These are phyloP conservation scores for Stagonosporopsis rhizophila DNA, from an alignment of 2,329 filamentous ascomycete genomes.

Conservation along the genomic window DNA sequence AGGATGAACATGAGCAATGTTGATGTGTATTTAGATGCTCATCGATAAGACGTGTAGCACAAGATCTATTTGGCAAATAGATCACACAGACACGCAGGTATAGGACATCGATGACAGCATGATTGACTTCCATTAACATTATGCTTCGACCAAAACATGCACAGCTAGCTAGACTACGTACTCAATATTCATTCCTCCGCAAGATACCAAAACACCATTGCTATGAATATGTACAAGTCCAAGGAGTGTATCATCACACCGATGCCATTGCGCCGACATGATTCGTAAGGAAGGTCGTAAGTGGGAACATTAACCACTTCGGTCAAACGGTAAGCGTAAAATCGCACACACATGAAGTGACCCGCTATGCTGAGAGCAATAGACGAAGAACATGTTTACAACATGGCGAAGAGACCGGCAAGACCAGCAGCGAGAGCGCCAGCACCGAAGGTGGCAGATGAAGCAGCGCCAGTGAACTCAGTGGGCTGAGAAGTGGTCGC, in stretches of 20 bases:
- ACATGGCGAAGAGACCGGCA: constrained; percentile 37
- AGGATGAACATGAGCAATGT: neutral
- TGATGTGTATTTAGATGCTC: no score
- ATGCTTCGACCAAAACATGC: constrained; percentile 2
- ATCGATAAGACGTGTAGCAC: no score
- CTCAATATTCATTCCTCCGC: neutral
- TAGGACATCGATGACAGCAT: neutral
- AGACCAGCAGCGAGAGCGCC: constrained; percentile 41
- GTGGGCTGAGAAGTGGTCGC: constrained; percentile 16
- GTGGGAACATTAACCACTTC: constrained; percentile 18
- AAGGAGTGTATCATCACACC: constrained; percentile 22
- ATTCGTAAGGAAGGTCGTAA: constrained; percentile 21
- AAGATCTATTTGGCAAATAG: no score
- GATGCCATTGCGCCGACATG: constrained; percentile 19
- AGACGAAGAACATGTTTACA: constrained; percentile 31
- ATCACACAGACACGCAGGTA: neutral
- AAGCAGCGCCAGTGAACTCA: constrained; percentile 45
- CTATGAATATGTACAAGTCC: constrained; percentile 20
- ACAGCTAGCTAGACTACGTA: constrained; percentile 15
- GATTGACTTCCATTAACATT: constrained; percentile 15
- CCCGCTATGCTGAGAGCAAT: constrained; percentile 7
- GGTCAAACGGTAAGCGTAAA: constrained; percentile 7
- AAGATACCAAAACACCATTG: constrained; percentile 8
- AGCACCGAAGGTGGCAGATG: constrained; percentile 25
- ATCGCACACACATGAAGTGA: constrained; percentile 4